Base-by-base conservation (phyloP, 2,329 filamentous ascomycete species). In the Hymenoscyphus salicellus region DNA sequence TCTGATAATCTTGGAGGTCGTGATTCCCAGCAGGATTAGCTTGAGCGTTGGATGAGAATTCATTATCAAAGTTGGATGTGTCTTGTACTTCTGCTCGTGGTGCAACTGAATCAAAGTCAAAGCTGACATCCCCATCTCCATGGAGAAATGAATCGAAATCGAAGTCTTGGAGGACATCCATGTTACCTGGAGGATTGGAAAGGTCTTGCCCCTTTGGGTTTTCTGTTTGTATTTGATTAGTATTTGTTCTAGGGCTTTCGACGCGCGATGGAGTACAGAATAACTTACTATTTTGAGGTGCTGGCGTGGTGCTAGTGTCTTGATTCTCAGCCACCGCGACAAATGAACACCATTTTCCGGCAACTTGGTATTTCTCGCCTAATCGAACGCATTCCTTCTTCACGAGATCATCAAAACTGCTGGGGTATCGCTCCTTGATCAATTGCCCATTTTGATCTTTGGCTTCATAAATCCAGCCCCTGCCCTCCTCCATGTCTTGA, bases 261-360 rank as follows among this genome's bases (percentile, higher is more conserved):
- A 5, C 30, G 23, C 16, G 28, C 7, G 33, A 11, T 14, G 32
- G 14, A 60, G 36, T 38, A 49, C 10, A 11, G 43, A 23, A 1
- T 11, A 49, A 49, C 26, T 46, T 49, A 38, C 20, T 14, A 49
- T 28, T 14, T 41, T 6, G 30, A 10, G 23, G 7, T 17, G 32
- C 36, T 23, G 41, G 20, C 23, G 41, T 20, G 49, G 56, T 55
- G 55, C 49, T 23, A 4, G 58, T 33, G 52, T 64, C 65, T 1
- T 68, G 63, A 60, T 79, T 75, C 8, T 80, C 77, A 66, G 88
- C 80, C 1, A 90, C 80, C 1, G 90, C 90, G 2, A 92, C 85
- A 67, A 92, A 93, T 0, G 88, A 90, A 71, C 86, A 90, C 83
- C 86, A 90, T 72, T 88, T 89, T 1, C 88, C 85, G 2, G 82